Evolutionary conservation across 192 early-diverging fungal species (phyloP).

Genomic region (Jimgerdemannia flammicorona): DNA sequence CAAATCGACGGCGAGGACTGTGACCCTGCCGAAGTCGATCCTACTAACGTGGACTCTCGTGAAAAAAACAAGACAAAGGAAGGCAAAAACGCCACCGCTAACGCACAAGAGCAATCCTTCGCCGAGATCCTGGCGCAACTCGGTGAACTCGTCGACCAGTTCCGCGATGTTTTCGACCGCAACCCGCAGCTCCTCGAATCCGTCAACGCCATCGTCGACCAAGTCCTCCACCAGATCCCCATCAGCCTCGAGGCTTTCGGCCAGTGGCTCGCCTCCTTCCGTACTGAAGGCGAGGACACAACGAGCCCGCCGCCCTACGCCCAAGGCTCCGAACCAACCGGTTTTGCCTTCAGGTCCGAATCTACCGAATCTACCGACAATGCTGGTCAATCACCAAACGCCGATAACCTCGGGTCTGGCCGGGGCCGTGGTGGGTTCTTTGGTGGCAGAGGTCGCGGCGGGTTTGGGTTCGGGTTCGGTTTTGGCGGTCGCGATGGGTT

Average conservation of each 20-base stretch:
- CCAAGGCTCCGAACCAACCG: background rate
- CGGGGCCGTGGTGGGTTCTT: too few species aligned
- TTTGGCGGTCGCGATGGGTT: too few species aligned
- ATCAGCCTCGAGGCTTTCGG: background rate
- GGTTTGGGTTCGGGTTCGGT: too few species aligned
- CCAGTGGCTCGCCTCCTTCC: background rate
- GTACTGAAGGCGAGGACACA: background rate
- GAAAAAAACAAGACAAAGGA: background rate
- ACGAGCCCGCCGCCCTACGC: background rate
- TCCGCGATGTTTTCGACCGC: background rate
- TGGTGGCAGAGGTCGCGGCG: too few species aligned
- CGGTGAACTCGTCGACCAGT: background rate
- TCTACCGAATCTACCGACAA: background rate
- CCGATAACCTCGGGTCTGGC: too few species aligned
- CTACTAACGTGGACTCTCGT: background rate
- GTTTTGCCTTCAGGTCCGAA: background rate
- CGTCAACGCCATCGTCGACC: background rate
- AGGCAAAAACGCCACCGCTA: background rate
- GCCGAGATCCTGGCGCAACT: background rate
- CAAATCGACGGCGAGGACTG: background rate
- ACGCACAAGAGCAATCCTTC: background rate
- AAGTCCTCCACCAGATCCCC: background rate
- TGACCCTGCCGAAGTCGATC: background rate
- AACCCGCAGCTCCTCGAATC: conserved; percentile 1
- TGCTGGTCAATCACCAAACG: too few species aligned